Percentiles rank a stretch among this genome's conserved stretches.
Evolutionary conservation across 1,284 basidiomycete genomes (phyloP).

Genomic region (Xanthoconium separans): DNA sequence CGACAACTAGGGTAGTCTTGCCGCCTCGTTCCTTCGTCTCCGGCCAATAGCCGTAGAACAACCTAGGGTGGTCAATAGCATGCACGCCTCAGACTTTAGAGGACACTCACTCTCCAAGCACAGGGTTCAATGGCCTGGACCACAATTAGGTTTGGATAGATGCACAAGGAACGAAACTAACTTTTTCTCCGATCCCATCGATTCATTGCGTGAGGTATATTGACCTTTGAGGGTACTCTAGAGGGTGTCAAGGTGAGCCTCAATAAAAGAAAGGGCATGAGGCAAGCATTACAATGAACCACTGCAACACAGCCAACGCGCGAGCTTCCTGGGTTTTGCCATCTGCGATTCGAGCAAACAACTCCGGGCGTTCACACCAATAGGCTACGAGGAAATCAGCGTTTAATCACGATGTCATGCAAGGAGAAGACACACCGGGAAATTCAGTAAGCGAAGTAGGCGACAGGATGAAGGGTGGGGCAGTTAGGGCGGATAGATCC

Average conservation of each 20-base stretch:
- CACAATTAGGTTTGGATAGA: slow-evolving; percentile 11
- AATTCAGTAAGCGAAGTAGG: slow-evolving; percentile 86
- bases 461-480: slow-evolving; percentile 91
- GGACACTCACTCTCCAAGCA: slow-evolving; percentile 81
- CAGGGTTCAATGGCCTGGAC: slow-evolving; percentile 86
- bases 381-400: slow-evolving; percentile 54
- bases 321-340: slow-evolving; percentile 72
- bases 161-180: slow-evolving; percentile 33
- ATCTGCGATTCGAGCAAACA: slow-evolving; percentile 82
- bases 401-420: background rate
- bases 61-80: slow-evolving; percentile 38
- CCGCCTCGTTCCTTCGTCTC: slow-evolving; percentile 73
- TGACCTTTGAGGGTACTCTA: slow-evolving; percentile 91
- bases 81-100: background rate
- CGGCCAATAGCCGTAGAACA: slow-evolving; percentile 94
- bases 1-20: slow-evolving; percentile 84
- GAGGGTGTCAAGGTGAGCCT: slow-evolving; percentile 4
- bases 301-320: slow-evolving; percentile 75
- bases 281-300: slow-evolving; percentile 74
- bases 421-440: slow-evolving; percentile 57
- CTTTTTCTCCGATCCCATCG: slow-evolving; percentile 97
- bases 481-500: slow-evolving; percentile 92
- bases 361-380: slow-evolving; percentile 88
- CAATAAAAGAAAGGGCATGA: background rate
- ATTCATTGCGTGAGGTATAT: slow-evolving; percentile 91